phyloP scores from a whole-genome alignment of 2,329 filamentous ascomycete genomes.

The Xylaria sp. region DNA sequence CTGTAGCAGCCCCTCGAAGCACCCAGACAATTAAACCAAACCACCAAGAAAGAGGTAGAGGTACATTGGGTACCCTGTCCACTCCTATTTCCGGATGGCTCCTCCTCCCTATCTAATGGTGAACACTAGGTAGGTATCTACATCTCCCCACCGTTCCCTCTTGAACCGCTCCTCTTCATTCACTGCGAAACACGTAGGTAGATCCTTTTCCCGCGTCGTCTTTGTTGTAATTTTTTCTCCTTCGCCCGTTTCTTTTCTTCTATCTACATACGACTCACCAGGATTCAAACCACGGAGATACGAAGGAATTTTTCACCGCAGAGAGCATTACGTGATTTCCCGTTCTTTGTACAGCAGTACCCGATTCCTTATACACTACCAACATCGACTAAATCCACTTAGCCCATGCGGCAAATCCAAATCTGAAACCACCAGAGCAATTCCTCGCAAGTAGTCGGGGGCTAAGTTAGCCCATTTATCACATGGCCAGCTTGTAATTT shows the following conservation, averaged over 20 bases:
- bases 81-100: conserved; percentile 31
- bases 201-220: conserved; percentile 22
- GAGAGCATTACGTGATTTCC: conserved; percentile 12
- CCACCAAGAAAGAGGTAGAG: not conserved
- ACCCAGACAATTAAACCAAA: not conserved
- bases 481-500: conserved; percentile 25
- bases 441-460: conserved; percentile 23
- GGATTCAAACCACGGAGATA: conserved; percentile 9
- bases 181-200: conserved; percentile 20
- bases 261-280: not conserved
- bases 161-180: conserved; percentile 25
- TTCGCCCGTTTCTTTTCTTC: conserved; percentile 7
- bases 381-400: conserved; percentile 26
- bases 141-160: conserved; percentile 31
- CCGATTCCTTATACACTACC: not conserved
- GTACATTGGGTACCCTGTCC: conserved; percentile 13
- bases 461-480: conserved; percentile 27
- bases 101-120: conserved; percentile 13
- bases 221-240: conserved; percentile 2
- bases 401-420: conserved; percentile 37
- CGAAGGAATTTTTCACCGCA: conserved; percentile 11
- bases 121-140: conserved; percentile 8
- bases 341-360: conserved; percentile 18
- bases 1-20: not conserved
- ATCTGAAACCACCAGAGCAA: conserved; percentile 43